Base-by-base conservation (phyloP, 2,329 filamentous ascomycete genomes). In the Ceratocystis harringtonii region DNA sequence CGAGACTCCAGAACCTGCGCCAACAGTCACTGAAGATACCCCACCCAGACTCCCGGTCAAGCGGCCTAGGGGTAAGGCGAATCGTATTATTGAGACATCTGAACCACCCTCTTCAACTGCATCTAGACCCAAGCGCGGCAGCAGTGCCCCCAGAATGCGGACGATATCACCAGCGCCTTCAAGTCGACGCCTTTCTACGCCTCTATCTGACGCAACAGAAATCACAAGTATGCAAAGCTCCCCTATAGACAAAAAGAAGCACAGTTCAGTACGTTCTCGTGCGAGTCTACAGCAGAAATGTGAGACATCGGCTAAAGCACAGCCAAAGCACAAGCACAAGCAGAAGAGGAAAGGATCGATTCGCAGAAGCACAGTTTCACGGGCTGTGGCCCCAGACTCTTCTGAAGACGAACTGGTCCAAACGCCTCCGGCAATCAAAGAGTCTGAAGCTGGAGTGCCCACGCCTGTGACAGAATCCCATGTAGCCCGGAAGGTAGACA, bases 361-460 rank as follows among this genome's bases (percentile, higher is more conserved):
- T 5, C 61, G 58, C 10, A 65, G 62, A 36, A 65, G 22, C 22
- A 43, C 64, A 6, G 25, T 57, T 28, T 32, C 64, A 30, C 30
- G 36, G 19, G 25, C 28, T 5, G 43, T 52, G 5, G 22, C 28
- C 5, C 22, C 19, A 22, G 66, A 67, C 15, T 67, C 63, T 19
- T 65, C 63, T 8, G 60, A 60, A 15, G 66, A 67, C 44, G 66
- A 67, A 32, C 19, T 67, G 43, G 25, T 41, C 30, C 41, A 58
- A 32, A 62, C 41, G n/a, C 48, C 63, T 8, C 45, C 58, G 10
- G 28, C 57, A 43, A 58, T 58, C 7, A n/a, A 32, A 32, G 61
- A 61, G 22, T 25, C 52, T 22, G 32, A 25, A 19, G 15, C 50
- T 17, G 43, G 43, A 36, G 58, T 50, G 30, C 60, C 60, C n/a